These are phyloP conservation scores for Mycena olivaceomarginata DNA, from an alignment of 768 basidiomycete species.

Conservation along the genomic window DNA sequence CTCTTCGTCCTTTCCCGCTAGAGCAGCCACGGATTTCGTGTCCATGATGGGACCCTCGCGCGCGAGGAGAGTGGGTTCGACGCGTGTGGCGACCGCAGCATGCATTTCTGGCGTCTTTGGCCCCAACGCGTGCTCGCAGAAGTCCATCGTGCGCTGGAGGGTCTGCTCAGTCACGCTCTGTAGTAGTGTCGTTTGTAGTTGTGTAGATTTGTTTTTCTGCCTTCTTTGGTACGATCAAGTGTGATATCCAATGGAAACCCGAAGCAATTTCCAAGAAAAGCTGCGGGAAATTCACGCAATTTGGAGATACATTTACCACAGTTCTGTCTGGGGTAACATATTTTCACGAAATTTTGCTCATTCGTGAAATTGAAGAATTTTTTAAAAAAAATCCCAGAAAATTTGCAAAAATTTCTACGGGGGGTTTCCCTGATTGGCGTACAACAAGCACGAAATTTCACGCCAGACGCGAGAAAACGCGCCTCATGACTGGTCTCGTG, in stretches of 20 bases:
- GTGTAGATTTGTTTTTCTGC: slow-evolving; percentile 11
- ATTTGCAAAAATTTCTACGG: slow-evolving; percentile 11
- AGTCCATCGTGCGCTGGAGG: slow-evolving; percentile 38
- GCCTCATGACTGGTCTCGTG: slow-evolving; percentile 21
- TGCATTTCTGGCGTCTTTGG: slow-evolving; percentile 29
- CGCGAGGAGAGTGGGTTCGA: slow-evolving; percentile 3
- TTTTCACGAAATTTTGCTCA: slow-evolving; percentile 22
- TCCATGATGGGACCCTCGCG: slow-evolving; percentile 14
- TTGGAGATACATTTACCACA: slow-evolving; percentile 6
- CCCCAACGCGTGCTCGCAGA: slow-evolving; percentile 34
- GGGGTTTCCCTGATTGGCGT: slow-evolving; percentile 22
- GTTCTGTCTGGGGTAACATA: slow-evolving; percentile 22
- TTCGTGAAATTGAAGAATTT: slow-evolving; percentile 20
- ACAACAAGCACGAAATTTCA: slow-evolving; percentile 13
- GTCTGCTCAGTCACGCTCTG: slow-evolving; percentile 30
- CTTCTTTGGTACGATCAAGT: slow-evolving; percentile 4
- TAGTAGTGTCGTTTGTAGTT: slow-evolving; percentile 7
- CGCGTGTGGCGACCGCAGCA: slow-evolving; percentile 14
- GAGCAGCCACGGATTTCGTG: neutral
- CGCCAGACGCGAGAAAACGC: slow-evolving; percentile 20
- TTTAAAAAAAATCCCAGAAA: slow-evolving; percentile 1
- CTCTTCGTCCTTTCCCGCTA: slow-evolving; percentile 30
- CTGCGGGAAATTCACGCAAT: slow-evolving; percentile 5
- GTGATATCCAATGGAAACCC: slow-evolving; percentile 10
- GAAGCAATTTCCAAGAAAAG: slow-evolving; percentile 14